Conservation (phyloP, 2,329 filamentous ascomycete species). For the Pseudopithomyces chartarum region DNA sequence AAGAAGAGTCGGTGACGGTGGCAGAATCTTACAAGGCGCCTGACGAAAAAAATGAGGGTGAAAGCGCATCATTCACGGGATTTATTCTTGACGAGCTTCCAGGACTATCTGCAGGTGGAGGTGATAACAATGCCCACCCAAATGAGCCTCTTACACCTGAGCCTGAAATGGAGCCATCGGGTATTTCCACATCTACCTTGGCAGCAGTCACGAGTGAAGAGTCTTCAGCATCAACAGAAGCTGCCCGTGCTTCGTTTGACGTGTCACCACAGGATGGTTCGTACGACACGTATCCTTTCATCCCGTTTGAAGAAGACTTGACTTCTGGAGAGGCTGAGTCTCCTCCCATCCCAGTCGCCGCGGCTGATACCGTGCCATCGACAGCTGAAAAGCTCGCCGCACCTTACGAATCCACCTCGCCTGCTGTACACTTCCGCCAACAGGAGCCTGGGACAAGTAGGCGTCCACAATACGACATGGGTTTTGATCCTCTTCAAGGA, state of each 20-base stretch:
- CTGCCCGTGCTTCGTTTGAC: background rate
- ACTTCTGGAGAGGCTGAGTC: background rate
- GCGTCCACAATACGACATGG: background rate
- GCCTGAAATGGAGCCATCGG: too few relatives aligned
- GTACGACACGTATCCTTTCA: too few relatives aligned
- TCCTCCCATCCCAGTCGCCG: background rate
- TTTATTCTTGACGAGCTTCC: background rate
- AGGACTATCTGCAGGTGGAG: background rate
- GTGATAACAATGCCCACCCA: background rate
- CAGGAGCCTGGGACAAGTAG: background rate
- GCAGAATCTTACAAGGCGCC: background rate
- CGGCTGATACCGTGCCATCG: background rate
- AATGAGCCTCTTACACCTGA: too few relatives aligned
- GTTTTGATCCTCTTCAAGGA: background rate
- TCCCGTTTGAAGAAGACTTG: background rate
- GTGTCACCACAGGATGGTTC: background rate
- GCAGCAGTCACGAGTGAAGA: too few relatives aligned
- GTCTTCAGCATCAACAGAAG: too few relatives aligned
- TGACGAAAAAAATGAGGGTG: background rate
- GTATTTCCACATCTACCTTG: too few relatives aligned
- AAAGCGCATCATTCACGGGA: background rate
- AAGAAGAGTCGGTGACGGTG: background rate
- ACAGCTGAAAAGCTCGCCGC: background rate
- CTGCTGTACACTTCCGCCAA: background rate
- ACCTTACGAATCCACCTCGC: background rate